These are phyloP conservation scores for Phoenix dactylifera DNA, from an alignment of 176 grass and related monocot genomes.

Conservation along the genomic window DNA sequence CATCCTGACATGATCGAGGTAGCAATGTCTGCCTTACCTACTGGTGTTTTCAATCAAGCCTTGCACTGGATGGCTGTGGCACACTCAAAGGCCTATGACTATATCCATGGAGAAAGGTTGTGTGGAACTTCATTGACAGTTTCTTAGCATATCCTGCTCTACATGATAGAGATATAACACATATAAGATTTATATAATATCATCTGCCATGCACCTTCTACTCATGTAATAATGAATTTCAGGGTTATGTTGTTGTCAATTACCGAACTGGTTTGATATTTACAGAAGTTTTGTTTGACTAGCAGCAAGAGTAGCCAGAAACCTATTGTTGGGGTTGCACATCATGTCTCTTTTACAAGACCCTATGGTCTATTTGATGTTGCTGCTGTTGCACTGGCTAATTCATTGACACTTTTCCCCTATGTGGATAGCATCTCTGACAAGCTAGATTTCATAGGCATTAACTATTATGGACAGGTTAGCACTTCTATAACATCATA, in stretches of 20 bases:
- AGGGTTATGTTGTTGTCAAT: no score
- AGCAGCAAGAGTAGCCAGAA: slow-evolving; percentile 40
- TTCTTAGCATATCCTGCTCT: not conserved
- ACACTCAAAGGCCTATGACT: slow-evolving; percentile 77
- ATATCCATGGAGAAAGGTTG: slow-evolving; percentile 73
- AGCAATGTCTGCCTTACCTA: slow-evolving; percentile 76
- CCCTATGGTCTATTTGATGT: slow-evolving; percentile 92
- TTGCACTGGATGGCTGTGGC: slow-evolving; percentile 83
- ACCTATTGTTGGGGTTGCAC: slow-evolving; percentile 60
- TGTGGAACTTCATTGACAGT: slow-evolving; percentile 5
- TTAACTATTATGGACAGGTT: slow-evolving; percentile 99
- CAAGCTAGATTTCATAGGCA: slow-evolving; percentile 84
- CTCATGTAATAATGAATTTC: no score
- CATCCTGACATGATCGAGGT: slow-evolving; percentile 79
- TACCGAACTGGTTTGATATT: slow-evolving; percentile 7
- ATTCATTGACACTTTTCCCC: slow-evolving; percentile 69
- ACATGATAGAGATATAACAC: no score
- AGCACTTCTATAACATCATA: slow-evolving; percentile 4
- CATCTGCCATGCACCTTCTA: no score
- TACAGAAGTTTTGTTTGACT: slow-evolving; percentile 26
- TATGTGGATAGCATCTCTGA: slow-evolving; percentile 78
- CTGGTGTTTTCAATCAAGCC: slow-evolving; percentile 75
- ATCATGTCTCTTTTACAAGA: slow-evolving; percentile 75
- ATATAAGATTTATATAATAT: no score
- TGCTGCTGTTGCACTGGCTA: slow-evolving; percentile 65